Percentiles rank a stretch among this genome's conserved stretches.
Conservation (phyloP, 768 basidiomycete species). For the Lentinula boryana region DNA sequence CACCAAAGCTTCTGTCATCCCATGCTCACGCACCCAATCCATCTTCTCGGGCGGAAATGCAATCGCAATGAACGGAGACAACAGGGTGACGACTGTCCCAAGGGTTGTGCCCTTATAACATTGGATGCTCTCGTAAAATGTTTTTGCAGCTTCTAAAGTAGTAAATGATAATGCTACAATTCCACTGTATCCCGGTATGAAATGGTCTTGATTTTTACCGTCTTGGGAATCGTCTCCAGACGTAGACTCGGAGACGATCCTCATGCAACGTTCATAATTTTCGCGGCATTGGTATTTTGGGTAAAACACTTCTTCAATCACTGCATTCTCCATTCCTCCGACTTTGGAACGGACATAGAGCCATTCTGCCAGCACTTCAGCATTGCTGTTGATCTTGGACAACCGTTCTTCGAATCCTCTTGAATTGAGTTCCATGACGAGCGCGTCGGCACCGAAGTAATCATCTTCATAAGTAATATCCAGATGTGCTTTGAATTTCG, state of each 20-base stretch:
- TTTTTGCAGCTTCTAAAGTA: slow-evolving; percentile 54
- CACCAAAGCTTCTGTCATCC: slow-evolving; percentile 79
- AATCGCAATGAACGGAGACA: slow-evolving; percentile 88
- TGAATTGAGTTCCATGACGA: slow-evolving; percentile 98
- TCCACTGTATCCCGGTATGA: slow-evolving; percentile 66
- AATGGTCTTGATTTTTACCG: neutral
- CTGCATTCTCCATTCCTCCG: slow-evolving; percentile 32
- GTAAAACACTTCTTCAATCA: slow-evolving; percentile 82
- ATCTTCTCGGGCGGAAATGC: slow-evolving; percentile 74
- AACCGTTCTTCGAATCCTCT: slow-evolving; percentile 82
- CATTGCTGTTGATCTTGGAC: slow-evolving; percentile 71
- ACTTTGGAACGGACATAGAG: slow-evolving; percentile 53
- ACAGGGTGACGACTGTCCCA: slow-evolving; percentile 94
- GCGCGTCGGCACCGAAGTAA: slow-evolving; percentile 87
- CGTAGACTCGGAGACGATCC: slow-evolving; percentile 25
- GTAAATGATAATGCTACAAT: slow-evolving; percentile 86
- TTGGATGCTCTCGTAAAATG: slow-evolving; percentile 79
- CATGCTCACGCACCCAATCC: slow-evolving; percentile 85
- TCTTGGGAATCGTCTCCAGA: slow-evolving; percentile 30
- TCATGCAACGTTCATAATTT: slow-evolving; percentile 68
- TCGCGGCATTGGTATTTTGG: slow-evolving; percentile 73
- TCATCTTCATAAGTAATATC: slow-evolving; percentile 66
- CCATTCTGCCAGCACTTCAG: slow-evolving; percentile 77
- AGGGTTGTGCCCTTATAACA: slow-evolving; percentile 88
- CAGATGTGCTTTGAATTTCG: slow-evolving; percentile 55